Evolutionary conservation across 306 rosid genomes (phyloP).

Genomic region (Senna tora): DNA sequence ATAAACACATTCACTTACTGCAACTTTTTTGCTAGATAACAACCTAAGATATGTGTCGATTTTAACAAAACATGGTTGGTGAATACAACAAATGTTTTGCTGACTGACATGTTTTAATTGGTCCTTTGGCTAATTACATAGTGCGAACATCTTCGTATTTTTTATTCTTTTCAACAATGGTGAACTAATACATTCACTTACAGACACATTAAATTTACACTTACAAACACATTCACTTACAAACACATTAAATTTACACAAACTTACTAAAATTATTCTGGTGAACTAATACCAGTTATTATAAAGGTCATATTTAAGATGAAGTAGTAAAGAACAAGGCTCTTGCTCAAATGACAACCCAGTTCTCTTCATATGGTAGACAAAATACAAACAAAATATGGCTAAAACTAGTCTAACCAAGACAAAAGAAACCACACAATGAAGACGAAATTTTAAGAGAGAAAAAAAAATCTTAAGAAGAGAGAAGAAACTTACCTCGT

Average conservation of each 20-base stretch:
- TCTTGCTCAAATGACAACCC: too few species aligned
- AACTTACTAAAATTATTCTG: neutral
- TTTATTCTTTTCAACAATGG: slow-evolving; percentile 18
- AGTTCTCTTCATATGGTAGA: too few species aligned
- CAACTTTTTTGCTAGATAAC: neutral
- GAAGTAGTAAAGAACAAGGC: neutral
- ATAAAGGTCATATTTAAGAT: neutral
- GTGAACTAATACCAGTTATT: neutral
- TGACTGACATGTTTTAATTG: neutral
- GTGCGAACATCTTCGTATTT: neutral
- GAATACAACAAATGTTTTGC: neutral
- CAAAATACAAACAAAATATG: too few species aligned
- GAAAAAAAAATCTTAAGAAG: too few species aligned
- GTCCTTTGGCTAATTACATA: neutral
- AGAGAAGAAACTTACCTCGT: too few species aligned
- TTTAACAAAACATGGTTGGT: neutral
- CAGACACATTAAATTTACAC: too few species aligned
- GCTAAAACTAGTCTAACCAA: too few species aligned
- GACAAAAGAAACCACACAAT: too few species aligned
- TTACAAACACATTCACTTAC: too few species aligned
- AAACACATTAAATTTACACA: too few species aligned
- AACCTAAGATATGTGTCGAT: neutral
- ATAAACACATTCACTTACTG: neutral
- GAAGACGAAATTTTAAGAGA: too few species aligned
- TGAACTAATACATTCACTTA: too few species aligned